Evolutionary conservation across 2,329 filamentous ascomycete genomes (phyloP).

Genomic region (Colletotrichum aenigma): DNA sequence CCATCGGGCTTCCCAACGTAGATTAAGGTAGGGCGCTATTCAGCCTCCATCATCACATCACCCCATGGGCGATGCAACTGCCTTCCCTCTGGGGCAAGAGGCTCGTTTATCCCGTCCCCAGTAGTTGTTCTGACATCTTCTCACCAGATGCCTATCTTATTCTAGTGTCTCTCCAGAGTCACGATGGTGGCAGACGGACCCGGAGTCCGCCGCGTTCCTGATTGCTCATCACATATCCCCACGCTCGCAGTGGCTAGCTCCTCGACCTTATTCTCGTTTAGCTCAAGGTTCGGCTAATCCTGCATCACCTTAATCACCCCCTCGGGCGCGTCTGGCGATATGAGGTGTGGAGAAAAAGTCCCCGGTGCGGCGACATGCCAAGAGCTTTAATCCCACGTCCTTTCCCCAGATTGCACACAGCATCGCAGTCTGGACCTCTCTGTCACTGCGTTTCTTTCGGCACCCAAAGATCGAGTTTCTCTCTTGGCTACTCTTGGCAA

Average conservation of each 20-base stretch:
- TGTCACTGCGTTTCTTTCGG: not conserved
- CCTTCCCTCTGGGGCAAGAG: not conserved
- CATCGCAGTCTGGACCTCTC: not conserved
- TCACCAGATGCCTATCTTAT: not conserved
- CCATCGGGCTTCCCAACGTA: not conserved
- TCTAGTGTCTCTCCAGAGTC: not conserved
- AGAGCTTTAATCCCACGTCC: constrained; percentile 11
- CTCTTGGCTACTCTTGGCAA: not conserved
- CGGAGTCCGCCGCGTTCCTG: not conserved
- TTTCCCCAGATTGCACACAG: not conserved
- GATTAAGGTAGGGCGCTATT: not conserved
- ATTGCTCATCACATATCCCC: too few relatives aligned
- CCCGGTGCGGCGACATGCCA: not conserved
- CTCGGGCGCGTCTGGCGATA: not conserved
- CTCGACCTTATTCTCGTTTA: not conserved
- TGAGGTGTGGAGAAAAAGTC: not conserved
- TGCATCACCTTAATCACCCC: not conserved
- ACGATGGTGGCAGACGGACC: not conserved
- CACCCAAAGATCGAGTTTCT: not conserved
- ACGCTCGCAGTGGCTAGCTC: not conserved
- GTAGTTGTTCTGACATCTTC: not conserved
- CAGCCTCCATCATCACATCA: not conserved
- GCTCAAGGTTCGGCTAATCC: not conserved
- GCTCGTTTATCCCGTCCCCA: not conserved
- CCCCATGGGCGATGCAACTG: not conserved